Conservation (phyloP, 257 asterid genomes). For the Fraxinus anomala region DNA sequence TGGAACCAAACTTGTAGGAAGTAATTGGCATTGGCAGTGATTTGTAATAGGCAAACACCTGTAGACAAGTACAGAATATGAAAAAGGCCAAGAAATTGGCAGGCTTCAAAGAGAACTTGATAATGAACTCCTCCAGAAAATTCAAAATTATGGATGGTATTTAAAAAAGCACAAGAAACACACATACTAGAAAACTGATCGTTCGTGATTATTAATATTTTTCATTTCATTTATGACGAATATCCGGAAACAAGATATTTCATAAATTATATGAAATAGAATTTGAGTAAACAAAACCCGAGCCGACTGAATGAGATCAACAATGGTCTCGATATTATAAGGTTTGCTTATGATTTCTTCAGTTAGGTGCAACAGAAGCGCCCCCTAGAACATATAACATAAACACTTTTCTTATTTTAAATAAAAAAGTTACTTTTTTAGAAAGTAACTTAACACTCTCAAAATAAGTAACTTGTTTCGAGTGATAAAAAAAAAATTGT, state of each 20-base stretch:
- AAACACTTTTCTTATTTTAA: not conserved
- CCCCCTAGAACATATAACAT: not conserved
- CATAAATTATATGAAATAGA: not conserved
- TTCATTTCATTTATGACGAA: not conserved
- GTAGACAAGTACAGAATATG: constrained; percentile 7
- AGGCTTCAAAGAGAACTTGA: constrained; percentile 3
- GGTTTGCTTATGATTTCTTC: constrained; percentile 12
- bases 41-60: constrained; percentile 78
- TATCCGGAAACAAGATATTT: not conserved
- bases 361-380: not conserved
- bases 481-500: no score
- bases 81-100: constrained; percentile 14
- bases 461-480: not conserved
- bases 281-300: not conserved
- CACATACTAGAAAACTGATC: not conserved
- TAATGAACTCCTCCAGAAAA: constrained; percentile 3
- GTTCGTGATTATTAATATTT: not conserved
- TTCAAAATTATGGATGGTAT: constrained; percentile 4
- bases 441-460: not conserved
- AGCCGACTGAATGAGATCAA: constrained; percentile 5
- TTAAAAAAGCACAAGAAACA: not conserved
- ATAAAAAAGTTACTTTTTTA: not conserved
- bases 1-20: constrained; percentile 78
- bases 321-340: not conserved
- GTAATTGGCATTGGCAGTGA: constrained; percentile 88